These are phyloP conservation scores for Adenanthera pavonina DNA, from an alignment of 306 rosid genomes.

Conservation along the genomic window DNA sequence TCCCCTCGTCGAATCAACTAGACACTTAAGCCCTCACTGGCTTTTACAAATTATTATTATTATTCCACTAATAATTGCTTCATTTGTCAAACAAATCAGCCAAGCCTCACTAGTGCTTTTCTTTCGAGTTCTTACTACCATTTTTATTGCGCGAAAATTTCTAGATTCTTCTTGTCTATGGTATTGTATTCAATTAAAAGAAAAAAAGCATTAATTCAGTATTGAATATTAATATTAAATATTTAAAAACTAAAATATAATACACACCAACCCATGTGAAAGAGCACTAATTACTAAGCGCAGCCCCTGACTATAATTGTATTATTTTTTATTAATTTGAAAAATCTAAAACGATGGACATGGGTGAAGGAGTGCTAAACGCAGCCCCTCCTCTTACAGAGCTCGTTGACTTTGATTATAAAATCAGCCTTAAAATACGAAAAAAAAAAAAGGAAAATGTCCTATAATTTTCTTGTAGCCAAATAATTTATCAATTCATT, in stretches of 20 bases:
- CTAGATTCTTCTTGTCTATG: background rate
- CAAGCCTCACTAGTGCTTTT: background rate
- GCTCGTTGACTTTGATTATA: background rate
- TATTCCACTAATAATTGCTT: background rate
- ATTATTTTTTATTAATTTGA: background rate
- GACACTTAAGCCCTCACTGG: background rate
- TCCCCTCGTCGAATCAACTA: too few species aligned
- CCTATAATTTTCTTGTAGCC: background rate
- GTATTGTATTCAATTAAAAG: background rate
- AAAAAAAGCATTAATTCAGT: background rate
- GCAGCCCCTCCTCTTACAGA: background rate
- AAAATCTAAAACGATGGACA: background rate
- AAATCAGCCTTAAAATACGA: background rate
- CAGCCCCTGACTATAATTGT: background rate
- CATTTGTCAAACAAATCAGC: background rate
- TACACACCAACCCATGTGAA: background rate
- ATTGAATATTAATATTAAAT: background rate
- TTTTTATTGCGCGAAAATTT: background rate
- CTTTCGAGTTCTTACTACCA: background rate
- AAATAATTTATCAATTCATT: background rate
- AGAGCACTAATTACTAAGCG: background rate
- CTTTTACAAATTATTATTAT: background rate
- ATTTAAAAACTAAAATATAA: background rate
- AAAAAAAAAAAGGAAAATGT: background rate
- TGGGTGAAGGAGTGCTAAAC: background rate